phyloP scores from a whole-genome alignment of 2,329 filamentous ascomycete genomes.

The Talaromyces islandicus region DNA sequence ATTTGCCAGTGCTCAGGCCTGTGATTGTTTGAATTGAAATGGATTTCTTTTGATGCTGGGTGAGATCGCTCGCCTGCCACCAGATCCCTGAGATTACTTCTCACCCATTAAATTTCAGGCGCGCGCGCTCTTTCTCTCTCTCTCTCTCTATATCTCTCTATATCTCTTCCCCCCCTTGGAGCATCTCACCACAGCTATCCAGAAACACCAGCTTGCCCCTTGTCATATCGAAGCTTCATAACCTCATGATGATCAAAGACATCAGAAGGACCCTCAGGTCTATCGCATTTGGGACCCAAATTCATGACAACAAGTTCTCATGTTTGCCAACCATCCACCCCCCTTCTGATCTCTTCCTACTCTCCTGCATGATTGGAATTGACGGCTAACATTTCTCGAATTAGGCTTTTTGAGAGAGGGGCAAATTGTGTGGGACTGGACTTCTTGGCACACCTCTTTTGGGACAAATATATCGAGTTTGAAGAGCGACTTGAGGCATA shows the following conservation, averaged over 20 bases:
- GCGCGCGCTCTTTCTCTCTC: slow-evolving; percentile 6
- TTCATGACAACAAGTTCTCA: slow-evolving; percentile 32
- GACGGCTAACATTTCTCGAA: slow-evolving; percentile 33
- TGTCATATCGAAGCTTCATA: slow-evolving; percentile 19
- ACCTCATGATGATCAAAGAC: slow-evolving; percentile 29
- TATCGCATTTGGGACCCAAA: slow-evolving; percentile 26
- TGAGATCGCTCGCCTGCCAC: slow-evolving; percentile 63
- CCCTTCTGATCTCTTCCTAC: slow-evolving; percentile 22
- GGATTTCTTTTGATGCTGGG: slow-evolving; percentile 36
- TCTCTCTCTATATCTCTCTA: too few relatives aligned
- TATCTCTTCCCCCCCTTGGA: slow-evolving; percentile 40
- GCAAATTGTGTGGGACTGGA: slow-evolving; percentile 81
- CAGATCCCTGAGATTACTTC: slow-evolving; percentile 41
- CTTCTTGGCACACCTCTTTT: slow-evolving; percentile 91
- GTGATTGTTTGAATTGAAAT: slow-evolving; percentile 23
- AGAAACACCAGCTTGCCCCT: slow-evolving; percentile 21
- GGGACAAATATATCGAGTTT: slow-evolving; percentile 98
- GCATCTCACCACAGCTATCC: slow-evolving; percentile 19
- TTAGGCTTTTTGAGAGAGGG: slow-evolving; percentile 86
- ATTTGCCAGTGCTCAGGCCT: slow-evolving; percentile 23
- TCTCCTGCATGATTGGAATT: slow-evolving; percentile 5
- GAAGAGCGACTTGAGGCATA: slow-evolving; percentile 83
- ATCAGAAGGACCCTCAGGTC: slow-evolving; percentile 29
- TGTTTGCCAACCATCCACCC: slow-evolving; percentile 41
- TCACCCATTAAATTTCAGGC: slow-evolving; percentile 41